Conservation (phyloP, 1,284 basidiomycete species). For the Cryptococcus neoformans region DNA sequence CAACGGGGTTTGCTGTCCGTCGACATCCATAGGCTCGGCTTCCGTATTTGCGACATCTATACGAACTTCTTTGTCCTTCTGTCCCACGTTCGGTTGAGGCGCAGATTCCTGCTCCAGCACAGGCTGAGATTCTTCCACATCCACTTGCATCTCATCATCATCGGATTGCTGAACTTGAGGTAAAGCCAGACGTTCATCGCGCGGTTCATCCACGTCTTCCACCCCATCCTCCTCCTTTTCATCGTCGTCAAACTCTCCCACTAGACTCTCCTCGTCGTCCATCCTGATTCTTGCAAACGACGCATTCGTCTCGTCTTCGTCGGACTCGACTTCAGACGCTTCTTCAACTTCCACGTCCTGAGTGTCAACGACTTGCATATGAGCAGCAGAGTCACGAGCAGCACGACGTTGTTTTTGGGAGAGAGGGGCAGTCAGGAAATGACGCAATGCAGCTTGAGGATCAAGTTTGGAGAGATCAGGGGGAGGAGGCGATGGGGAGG, state of each 20-base stretch:
- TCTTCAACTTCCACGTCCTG: slow-evolving; percentile 14
- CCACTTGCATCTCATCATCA: not conserved
- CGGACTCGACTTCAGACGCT: slow-evolving; percentile 15
- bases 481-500: not conserved
- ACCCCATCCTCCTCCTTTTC: slow-evolving; percentile 6
- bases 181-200: not conserved
- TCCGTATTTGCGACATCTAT: not conserved
- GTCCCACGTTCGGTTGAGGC: too few relatives aligned
- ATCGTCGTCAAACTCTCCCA: slow-evolving; percentile 32
- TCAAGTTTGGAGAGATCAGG: slow-evolving; percentile 8
- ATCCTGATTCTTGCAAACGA: slow-evolving; percentile 2
- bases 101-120: too few relatives aligned
- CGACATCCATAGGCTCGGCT: not conserved
- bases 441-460: slow-evolving; percentile 20
- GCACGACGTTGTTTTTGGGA: slow-evolving; percentile 21
- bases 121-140: not conserved
- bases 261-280: slow-evolving; percentile 30
- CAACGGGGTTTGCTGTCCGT: not conserved
- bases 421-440: slow-evolving; percentile 30
- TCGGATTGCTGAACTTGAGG: not conserved
- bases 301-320: slow-evolving; percentile 4
- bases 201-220: not conserved
- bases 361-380: slow-evolving; percentile 23
- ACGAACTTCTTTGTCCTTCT: too few relatives aligned
- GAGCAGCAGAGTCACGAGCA: slow-evolving; percentile 31